phyloP scores from a whole-genome alignment of 257 asterid genomes.

The Jacaranda copaia region DNA sequence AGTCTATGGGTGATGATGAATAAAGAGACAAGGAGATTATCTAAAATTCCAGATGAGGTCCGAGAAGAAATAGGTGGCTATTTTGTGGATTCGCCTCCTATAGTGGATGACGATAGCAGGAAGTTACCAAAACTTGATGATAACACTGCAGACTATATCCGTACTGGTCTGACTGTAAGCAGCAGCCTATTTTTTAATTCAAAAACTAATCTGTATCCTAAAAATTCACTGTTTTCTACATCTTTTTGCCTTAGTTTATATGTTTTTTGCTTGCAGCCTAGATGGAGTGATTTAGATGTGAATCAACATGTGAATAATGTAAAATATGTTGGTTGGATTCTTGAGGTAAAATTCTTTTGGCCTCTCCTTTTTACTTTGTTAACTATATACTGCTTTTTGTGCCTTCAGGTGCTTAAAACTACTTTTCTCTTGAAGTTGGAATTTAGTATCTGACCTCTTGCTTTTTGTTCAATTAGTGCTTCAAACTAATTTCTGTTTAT shows the following conservation, averaged over 20 bases:
- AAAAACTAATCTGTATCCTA: neutral
- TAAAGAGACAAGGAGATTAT: constrained; percentile 86
- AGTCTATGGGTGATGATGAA: constrained; percentile 98
- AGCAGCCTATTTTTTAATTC: constrained; percentile 21
- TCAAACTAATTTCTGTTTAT: neutral
- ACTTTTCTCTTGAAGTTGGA: constrained; percentile 5
- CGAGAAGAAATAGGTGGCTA: constrained; percentile 79
- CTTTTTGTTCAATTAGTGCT: constrained; percentile 1
- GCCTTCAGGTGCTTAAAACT: constrained; percentile 9
- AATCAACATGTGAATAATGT: constrained; percentile 98
- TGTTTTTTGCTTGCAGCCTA: constrained; percentile 64
- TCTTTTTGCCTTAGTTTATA: constrained; percentile 15
- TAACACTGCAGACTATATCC: constrained; percentile 66
- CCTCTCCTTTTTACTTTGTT: constrained; percentile 6
- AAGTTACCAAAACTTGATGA: constrained; percentile 90
- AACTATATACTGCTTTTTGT: neutral
- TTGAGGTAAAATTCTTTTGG: constrained; percentile 66
- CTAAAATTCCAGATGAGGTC: constrained; percentile 95
- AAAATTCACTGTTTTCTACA: neutral
- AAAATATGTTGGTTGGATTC: constrained; percentile 95
- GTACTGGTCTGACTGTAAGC: constrained; percentile 88
- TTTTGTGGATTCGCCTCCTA: constrained; percentile 88
- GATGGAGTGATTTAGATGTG: constrained; percentile 92
- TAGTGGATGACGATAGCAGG: constrained; percentile 79
- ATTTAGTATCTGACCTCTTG: neutral